A percentile compares a stretch with the other conserved stretches of the same genome.
Conservation (phyloP, 2,329 filamentous ascomycete genomes). For the Nemania diffusa region DNA sequence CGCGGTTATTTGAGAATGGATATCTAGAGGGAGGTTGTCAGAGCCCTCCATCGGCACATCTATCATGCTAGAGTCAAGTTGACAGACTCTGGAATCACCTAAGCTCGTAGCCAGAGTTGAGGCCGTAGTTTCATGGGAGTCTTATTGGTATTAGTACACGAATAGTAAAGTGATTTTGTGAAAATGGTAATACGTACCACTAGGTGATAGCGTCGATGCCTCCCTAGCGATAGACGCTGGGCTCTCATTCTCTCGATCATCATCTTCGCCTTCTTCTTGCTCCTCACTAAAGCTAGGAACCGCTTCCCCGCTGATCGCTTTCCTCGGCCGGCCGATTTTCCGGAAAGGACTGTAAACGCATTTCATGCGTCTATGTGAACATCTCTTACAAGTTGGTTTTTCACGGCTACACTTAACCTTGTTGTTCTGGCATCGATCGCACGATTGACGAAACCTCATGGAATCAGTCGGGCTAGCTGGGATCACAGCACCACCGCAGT, state of each 20-base stretch:
- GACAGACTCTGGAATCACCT: neutral
- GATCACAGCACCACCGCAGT: neutral
- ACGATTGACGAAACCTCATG: constrained; percentile 21
- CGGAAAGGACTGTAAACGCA: constrained; percentile 27
- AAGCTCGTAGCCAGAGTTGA: neutral
- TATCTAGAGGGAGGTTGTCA: neutral
- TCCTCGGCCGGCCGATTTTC: constrained; percentile 18
- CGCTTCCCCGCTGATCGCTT: neutral
- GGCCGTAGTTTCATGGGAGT: neutral
- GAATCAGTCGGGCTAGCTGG: neutral
- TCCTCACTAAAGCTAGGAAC: neutral
- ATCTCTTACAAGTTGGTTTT: constrained; percentile 33
- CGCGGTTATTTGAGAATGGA: neutral
- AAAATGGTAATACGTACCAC: neutral
- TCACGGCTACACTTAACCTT: constrained; percentile 33
- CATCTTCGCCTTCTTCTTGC: neutral
- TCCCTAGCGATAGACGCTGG: neutral
- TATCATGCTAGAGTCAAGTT: neutral
- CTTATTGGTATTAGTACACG: neutral
- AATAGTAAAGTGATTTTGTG: neutral
- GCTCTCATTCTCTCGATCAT: neutral
- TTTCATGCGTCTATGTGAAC: constrained; percentile 20
- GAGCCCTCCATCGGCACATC: neutral
- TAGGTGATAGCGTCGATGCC: neutral
- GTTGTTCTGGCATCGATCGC: constrained; percentile 31